Percentiles rank a stretch among this genome's conserved stretches.
Conservation (phyloP, 148 eudicot genomes). For the Persicaria maculosa region DNA sequence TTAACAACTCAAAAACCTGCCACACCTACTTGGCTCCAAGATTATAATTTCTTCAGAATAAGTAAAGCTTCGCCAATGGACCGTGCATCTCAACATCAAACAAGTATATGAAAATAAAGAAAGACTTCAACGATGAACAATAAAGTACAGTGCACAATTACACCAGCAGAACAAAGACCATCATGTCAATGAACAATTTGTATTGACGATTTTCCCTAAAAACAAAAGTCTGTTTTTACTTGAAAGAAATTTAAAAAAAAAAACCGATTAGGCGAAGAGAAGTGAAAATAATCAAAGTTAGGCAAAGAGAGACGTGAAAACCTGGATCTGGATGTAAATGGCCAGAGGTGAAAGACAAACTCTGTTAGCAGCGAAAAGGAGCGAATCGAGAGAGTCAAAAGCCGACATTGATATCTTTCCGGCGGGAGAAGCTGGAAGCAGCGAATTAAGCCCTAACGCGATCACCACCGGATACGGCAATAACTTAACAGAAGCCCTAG, state of each 20-base stretch:
- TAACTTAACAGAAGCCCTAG: neutral
- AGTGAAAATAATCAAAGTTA: neutral
- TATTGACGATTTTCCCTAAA: neutral
- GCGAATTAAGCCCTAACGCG: neutral
- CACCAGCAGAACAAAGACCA: neutral
- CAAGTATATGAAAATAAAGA: neutral
- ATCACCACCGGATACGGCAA: neutral
- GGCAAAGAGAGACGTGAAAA: conserved; percentile 3
- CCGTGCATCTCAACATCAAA: neutral
- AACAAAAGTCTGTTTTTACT: neutral
- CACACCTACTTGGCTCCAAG: neutral
- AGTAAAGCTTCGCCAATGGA: neutral
- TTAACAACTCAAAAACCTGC: neutral
- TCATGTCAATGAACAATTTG: neutral
- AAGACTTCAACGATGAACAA: neutral
- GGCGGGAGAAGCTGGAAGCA: conserved; percentile 3
- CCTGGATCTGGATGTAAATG: conserved; percentile 86
- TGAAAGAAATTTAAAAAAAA: too few species aligned
- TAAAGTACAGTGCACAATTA: neutral
- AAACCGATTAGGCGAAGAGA: neutral
- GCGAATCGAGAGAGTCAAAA: conserved; percentile 59
- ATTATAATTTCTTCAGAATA: neutral
- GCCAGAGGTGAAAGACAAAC: conserved; percentile 50
- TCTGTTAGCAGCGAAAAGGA: conserved; percentile 54
- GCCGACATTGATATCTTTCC: conserved; percentile 30